Conservation (phyloP, 1,139 yeast genomes). For the Scheffersomyces titani region DNA sequence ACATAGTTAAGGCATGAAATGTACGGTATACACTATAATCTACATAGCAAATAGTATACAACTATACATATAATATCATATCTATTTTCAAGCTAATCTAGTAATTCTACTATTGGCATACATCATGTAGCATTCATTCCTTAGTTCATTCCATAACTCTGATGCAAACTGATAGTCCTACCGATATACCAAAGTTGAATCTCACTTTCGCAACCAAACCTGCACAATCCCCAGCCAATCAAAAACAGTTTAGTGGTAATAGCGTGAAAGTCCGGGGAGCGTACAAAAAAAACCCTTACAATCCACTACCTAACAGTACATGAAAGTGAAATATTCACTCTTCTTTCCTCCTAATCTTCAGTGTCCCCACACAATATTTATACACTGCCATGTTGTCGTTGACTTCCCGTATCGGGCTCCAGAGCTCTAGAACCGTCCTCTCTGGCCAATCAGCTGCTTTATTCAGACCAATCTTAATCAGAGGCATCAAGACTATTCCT, state of each 20-base stretch:
- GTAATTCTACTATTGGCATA: no score
- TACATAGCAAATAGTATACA: no score
- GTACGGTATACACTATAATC: no score
- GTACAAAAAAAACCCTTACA: slow-evolving; percentile 6
- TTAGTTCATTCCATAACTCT: no score
- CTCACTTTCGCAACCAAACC: slow-evolving; percentile 1
- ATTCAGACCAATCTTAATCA: slow-evolving; percentile 16
- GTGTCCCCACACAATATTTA: neutral
- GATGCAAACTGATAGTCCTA: no score
- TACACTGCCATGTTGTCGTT: slow-evolving; percentile 25
- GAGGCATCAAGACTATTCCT: slow-evolving; percentile 49
- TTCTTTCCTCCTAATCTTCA: neutral
- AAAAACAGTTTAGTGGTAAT: neutral
- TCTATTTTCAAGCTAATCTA: neutral
- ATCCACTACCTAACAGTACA: neutral
- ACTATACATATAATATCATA: no score
- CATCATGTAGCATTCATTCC: no score
- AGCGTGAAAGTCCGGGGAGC: slow-evolving; percentile 8
- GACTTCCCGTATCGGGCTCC: slow-evolving; percentile 30
- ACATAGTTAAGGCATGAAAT: neutral
- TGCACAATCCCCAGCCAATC: neutral
- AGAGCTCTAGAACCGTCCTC: slow-evolving; percentile 16
- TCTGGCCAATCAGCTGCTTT: neutral
- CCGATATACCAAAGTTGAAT: no score
- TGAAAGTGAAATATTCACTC: neutral